These are phyloP conservation scores for Pascua guehoae DNA, from an alignment of 1,284 basidiomycete species.

Conservation along the genomic window DNA sequence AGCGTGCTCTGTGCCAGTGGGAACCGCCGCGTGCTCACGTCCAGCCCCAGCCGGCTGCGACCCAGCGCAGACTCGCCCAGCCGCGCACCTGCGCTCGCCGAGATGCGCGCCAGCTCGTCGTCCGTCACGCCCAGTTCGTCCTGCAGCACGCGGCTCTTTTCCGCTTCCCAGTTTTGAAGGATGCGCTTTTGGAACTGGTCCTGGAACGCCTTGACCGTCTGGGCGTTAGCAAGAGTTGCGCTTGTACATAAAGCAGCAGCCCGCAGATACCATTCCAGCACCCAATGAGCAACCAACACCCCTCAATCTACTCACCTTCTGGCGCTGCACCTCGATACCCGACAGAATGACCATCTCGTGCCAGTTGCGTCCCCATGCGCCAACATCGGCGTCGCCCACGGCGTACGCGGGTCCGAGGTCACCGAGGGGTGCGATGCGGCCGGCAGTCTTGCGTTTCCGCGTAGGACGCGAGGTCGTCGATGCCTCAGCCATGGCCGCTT, in stretches of 20 bases:
- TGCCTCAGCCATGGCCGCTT: slow-evolving; percentile 5
- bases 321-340: slow-evolving; percentile 44
- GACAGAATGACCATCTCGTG: slow-evolving; percentile 47
- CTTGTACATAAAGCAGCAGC: background rate
- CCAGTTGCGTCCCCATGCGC: slow-evolving; percentile 45
- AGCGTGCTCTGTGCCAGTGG: slow-evolving; percentile 34
- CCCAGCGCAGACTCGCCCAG: slow-evolving; percentile 26
- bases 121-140: slow-evolving; percentile 47
- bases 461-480: slow-evolving; percentile 17
- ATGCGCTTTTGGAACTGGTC: slow-evolving; percentile 44
- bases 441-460: slow-evolving; percentile 17
- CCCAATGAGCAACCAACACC: no score
- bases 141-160: slow-evolving; percentile 42
- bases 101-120: slow-evolving; percentile 36
- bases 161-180: slow-evolving; percentile 41
- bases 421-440: slow-evolving; percentile 23
- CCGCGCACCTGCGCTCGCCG: slow-evolving; percentile 7
- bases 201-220: slow-evolving; percentile 45
- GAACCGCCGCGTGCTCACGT: slow-evolving; percentile 33
- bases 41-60: slow-evolving; percentile 34
- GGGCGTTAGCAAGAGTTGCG: background rate
- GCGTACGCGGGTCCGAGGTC: slow-evolving; percentile 33
- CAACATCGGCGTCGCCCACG: slow-evolving; percentile 36
- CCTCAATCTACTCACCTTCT: slow-evolving; percentile 25
- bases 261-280: no score